Conservation (phyloP, 163 green algal genomes). For the Scenedesmus sp. region DNA sequence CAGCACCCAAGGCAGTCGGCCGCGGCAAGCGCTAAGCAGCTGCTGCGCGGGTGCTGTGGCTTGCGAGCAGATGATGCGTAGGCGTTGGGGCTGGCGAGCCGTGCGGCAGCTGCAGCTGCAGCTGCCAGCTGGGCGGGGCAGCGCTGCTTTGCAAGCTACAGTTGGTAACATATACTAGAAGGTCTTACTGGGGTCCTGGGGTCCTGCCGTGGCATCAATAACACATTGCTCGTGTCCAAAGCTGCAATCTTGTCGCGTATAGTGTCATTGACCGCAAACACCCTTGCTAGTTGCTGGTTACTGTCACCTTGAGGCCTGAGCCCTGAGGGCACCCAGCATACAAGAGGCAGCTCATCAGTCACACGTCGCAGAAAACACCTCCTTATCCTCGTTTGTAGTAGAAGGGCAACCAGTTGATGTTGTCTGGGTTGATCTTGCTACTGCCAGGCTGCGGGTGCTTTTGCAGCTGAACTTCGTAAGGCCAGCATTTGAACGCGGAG, state of each 20-base stretch:
- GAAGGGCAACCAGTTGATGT: not conserved
- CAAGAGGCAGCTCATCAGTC: not conserved
- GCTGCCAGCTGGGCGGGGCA: not conserved
- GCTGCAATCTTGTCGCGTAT: no score
- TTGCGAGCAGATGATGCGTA: not conserved
- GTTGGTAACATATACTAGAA: not conserved
- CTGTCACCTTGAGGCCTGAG: not conserved
- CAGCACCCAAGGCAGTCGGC: slow-evolving; percentile 60
- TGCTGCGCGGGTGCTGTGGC: not conserved
- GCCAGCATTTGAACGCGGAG: not conserved
- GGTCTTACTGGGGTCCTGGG: not conserved
- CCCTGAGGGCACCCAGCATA: not conserved
- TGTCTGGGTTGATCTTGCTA: not conserved
- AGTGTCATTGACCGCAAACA: no score
- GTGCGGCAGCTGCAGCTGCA: not conserved
- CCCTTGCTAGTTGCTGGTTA: no score
- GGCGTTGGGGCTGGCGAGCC: not conserved
- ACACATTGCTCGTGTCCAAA: no score
- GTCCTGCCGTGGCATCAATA: no score
- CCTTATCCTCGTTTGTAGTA: not conserved
- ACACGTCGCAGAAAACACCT: not conserved
- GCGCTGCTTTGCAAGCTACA: not conserved
- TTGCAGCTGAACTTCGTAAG: not conserved
- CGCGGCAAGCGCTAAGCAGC: slow-evolving; percentile 67
- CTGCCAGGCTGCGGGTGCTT: not conserved